Evolutionary conservation across 129 eudicot species (phyloP).

Genomic region (Flaveria linearis): DNA sequence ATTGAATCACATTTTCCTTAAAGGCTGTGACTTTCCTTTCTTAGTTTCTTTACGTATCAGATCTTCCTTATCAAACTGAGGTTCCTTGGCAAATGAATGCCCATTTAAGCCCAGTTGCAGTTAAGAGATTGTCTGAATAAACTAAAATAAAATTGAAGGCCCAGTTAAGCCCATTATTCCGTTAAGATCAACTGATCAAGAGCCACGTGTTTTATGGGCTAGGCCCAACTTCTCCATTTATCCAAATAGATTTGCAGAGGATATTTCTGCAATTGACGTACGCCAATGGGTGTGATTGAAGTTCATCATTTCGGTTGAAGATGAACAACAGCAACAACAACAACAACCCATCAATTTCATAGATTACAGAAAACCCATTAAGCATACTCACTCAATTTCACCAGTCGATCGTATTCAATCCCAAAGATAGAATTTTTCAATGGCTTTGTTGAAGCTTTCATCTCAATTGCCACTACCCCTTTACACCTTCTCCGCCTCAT

Average conservation of each 20-base stretch:
- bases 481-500: conserved; percentile 23
- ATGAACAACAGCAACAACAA: conserved; percentile 32
- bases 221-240: neutral
- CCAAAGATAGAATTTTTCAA: neutral
- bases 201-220: neutral
- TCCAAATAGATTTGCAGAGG: neutral
- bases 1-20: too few species aligned
- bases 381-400: neutral
- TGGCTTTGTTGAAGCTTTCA: conserved; percentile 47
- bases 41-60: too few species aligned
- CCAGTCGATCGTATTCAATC: conserved; percentile 8
- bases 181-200: too few species aligned
- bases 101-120: too few species aligned
- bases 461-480: conserved; percentile 38
- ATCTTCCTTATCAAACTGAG: too few species aligned
- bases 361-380: neutral
- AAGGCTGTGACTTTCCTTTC: too few species aligned
- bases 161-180: neutral
- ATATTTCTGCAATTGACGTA: neutral
- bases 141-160: neutral
- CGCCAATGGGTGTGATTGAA: conserved; percentile 21
- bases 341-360: conserved; percentile 21
- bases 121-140: too few species aligned
- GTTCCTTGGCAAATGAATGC: too few species aligned
- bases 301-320: conserved; percentile 11